Percentiles rank a stretch among this genome's conserved stretches.
Evolutionary conservation across 2,329 filamentous ascomycete species (phyloP).

Genomic region (Trichoderma sp.): DNA sequence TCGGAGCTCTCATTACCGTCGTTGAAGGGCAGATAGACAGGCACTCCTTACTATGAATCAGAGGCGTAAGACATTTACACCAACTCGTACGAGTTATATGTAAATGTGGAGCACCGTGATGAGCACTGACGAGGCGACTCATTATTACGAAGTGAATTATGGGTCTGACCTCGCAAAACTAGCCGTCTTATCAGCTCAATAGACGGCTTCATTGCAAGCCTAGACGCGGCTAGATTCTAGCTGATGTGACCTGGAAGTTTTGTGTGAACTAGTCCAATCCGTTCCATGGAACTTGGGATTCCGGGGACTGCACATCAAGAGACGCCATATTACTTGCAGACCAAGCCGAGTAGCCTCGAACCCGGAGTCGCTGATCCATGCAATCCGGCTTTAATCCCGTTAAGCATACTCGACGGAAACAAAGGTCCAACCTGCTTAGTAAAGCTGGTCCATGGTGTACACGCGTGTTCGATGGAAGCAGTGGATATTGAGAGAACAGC

Average conservation of each 20-base stretch:
- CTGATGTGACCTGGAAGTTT: neutral
- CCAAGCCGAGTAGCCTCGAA: neutral
- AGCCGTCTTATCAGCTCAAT: neutral
- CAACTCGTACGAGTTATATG: conserved; percentile 3
- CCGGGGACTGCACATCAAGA: neutral
- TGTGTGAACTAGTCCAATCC: neutral
- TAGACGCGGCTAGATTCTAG: neutral
- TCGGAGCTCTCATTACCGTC: neutral
- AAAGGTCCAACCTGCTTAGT: neutral
- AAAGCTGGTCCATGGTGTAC: neutral
- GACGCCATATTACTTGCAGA: neutral
- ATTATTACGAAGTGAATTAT: neutral
- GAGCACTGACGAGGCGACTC: neutral
- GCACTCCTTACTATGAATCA: neutral
- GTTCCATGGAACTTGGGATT: neutral
- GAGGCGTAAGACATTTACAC: neutral
- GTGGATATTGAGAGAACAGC: neutral
- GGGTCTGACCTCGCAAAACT: neutral
- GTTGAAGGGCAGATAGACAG: neutral
- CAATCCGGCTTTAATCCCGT: neutral
- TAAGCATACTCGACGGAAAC: neutral
- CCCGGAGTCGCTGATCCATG: neutral
- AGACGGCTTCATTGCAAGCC: neutral
- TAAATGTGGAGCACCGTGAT: neutral
- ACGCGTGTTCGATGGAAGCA: neutral